A percentile compares a stretch with the other conserved stretches of the same genome.
Conservation (phyloP, 495 filamentous ascomycete genomes). For the Aspergillus bertholletiae region DNA sequence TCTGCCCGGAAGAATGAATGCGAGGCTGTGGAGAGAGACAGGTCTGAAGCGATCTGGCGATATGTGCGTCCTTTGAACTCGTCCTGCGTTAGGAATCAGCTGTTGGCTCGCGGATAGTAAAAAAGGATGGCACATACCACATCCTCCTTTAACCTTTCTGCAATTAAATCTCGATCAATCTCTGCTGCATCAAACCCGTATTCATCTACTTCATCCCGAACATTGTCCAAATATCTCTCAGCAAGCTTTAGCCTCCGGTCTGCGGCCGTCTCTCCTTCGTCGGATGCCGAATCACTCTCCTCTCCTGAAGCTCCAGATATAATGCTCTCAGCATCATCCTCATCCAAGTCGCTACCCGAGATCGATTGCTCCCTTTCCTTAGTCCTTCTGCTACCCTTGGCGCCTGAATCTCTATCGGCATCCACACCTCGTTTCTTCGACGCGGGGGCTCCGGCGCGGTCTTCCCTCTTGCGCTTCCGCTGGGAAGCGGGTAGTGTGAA, state of each 20-base stretch:
- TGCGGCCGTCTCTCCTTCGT: slow-evolving; percentile 77
- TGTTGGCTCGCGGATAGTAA: background rate
- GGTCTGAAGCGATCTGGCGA: slow-evolving; percentile 65
- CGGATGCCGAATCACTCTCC: slow-evolving; percentile 48
- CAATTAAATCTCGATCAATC: slow-evolving; percentile 87
- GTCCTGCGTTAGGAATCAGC: slow-evolving; percentile 43
- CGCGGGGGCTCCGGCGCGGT: slow-evolving; percentile 44
- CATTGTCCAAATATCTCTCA: slow-evolving; percentile 88
- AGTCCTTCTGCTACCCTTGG: slow-evolving; percentile 20
- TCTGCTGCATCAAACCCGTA: slow-evolving; percentile 89
- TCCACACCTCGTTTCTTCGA: slow-evolving; percentile 55
- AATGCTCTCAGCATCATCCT: slow-evolving; percentile 49
- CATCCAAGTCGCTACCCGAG: slow-evolving; percentile 78
- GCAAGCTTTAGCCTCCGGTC: slow-evolving; percentile 85
- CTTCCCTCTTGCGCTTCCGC: slow-evolving; percentile 73
- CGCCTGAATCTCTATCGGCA: slow-evolving; percentile 27
- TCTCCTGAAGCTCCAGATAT: slow-evolving; percentile 40
- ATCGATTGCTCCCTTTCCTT: slow-evolving; percentile 62
- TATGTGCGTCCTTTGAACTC: slow-evolving; percentile 90
- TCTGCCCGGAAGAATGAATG: slow-evolving; percentile 72
- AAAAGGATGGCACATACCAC: slow-evolving; percentile 49
- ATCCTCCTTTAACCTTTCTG: slow-evolving; percentile 84
- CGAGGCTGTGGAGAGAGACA: slow-evolving; percentile 59
- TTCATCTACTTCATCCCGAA: slow-evolving; percentile 76
- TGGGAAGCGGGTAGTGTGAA: slow-evolving; percentile 74